These are phyloP conservation scores for Phytophthora constricta DNA, from an alignment of 352 stramenopile genomes.

Conservation along the genomic window DNA sequence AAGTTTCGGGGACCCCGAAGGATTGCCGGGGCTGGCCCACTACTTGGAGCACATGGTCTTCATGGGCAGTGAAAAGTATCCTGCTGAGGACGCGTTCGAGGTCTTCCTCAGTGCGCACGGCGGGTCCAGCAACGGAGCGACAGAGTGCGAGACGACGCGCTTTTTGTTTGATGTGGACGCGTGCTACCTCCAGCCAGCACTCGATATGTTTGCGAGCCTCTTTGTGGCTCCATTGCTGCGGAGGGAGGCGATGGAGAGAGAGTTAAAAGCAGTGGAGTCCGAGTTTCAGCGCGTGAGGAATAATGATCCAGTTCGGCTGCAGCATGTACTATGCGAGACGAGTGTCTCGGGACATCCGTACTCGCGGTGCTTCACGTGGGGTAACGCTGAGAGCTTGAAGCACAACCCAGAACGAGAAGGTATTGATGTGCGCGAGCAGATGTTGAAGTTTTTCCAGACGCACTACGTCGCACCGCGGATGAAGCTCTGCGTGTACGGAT, in stretches of 20 bases:
- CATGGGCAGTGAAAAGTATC: conserved; percentile 92
- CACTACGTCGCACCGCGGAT: conserved; percentile 73
- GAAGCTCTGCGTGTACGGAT: conserved; percentile 76
- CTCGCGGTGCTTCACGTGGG: conserved; percentile 75
- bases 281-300: conserved; percentile 81
- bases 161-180: conserved; percentile 91
- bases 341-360: conserved; percentile 63
- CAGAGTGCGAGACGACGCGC: conserved; percentile 90
- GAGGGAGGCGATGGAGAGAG: conserved; percentile 74
- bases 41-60: conserved; percentile 95
- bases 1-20: conserved; percentile 62
- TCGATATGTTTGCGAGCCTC: conserved; percentile 94
- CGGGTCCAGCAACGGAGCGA: conserved; percentile 91
- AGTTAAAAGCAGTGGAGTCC: conserved; percentile 84
- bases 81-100: conserved; percentile 92
- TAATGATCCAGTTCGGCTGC: conserved; percentile 63
- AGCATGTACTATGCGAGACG: conserved; percentile 79
- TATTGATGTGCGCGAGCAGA: conserved; percentile 59
- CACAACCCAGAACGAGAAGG: conserved; percentile 36
- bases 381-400: conserved; percentile 69
- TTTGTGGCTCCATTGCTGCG: conserved; percentile 90
- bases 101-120: conserved; percentile 85
- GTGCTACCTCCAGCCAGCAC: conserved; percentile 50
- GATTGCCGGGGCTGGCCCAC: conserved; percentile 73
- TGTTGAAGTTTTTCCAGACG: conserved; percentile 59